phyloP scores from a whole-genome alignment of 495 filamentous ascomycete species.

The Viridothelium virens region DNA sequence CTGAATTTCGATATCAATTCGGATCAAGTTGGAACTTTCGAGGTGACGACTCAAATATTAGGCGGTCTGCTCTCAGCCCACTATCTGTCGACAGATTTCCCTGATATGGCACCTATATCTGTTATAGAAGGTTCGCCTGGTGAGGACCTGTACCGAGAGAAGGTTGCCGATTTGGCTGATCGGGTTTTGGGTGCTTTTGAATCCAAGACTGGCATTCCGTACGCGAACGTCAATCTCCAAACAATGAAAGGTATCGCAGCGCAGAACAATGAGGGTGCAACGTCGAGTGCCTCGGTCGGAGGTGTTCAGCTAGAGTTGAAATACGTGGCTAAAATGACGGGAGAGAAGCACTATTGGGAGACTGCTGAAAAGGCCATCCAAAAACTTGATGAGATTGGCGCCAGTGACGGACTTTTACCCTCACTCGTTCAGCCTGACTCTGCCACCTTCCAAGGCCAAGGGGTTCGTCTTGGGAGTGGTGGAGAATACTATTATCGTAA shows the following conservation, averaged over 20 bases:
- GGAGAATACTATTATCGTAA: conserved; percentile 91
- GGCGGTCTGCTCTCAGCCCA: conserved; percentile 91
- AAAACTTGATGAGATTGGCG: conserved; percentile 70
- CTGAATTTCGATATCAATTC: conserved; percentile 84
- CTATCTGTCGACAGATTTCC: conserved; percentile 62
- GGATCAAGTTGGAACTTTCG: conserved; percentile 86
- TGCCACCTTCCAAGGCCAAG: conserved; percentile 69
- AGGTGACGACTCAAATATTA: conserved; percentile 97
- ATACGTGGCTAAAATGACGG: conserved; percentile 89
- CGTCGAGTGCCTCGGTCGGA: conserved; percentile 87
- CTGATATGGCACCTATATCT: conserved; percentile 28
- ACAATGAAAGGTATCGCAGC: conserved; percentile 64
- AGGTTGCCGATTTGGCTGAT: conserved; percentile 86
- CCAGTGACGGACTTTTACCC: conserved; percentile 75
- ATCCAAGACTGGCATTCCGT: conserved; percentile 75
- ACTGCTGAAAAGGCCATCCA: conserved; percentile 86
- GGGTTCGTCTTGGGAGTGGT: conserved; percentile 85
- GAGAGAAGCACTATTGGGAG: conserved; percentile 85
- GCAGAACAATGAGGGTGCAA: conserved; percentile 80
- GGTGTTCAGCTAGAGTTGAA: conserved; percentile 95
- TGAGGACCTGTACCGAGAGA: conserved; percentile 92
- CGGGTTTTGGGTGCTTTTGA: conserved; percentile 82
- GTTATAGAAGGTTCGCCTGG: conserved; percentile 47
- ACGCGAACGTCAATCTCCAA: conserved; percentile 80
- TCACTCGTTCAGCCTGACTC: conserved; percentile 78